phyloP scores from a whole-genome alignment of 768 basidiomycete genomes.

The Naganishia kalamii region DNA sequence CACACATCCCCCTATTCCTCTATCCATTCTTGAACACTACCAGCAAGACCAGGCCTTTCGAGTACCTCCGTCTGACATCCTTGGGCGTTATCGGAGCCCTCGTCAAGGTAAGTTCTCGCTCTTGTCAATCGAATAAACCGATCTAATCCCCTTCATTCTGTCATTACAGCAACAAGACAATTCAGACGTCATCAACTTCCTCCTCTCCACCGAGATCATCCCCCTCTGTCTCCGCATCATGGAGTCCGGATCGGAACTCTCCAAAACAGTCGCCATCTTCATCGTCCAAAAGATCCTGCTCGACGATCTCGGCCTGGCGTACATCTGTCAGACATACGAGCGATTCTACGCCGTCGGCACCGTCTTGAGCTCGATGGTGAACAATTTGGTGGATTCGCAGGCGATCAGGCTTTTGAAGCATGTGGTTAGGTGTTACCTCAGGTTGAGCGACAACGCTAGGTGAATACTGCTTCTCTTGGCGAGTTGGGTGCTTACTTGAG shows the following conservation, averaged over 20 bases:
- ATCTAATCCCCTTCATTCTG: neutral
- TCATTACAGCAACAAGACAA: slow-evolving; percentile 89
- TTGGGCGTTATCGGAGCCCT: slow-evolving; percentile 98
- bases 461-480: slow-evolving; percentile 46
- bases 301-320: slow-evolving; percentile 94
- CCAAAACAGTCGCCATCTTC: slow-evolving; percentile 98
- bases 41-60: slow-evolving; percentile 97
- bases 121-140: neutral
- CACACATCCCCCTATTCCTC: slow-evolving; percentile 88
- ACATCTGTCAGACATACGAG: slow-evolving; percentile 99
- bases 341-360: slow-evolving; percentile 98
- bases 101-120: slow-evolving; percentile 65
- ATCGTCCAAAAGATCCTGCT: slow-evolving; percentile 94
- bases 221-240: slow-evolving; percentile 98
- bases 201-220: slow-evolving; percentile 98
- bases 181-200: slow-evolving; percentile 95
- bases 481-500: neutral
- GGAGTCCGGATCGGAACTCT: slow-evolving; percentile 98
- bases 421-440: slow-evolving; percentile 92
- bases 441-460: slow-evolving; percentile 93
- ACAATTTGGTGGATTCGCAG: slow-evolving; percentile 93
- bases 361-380: slow-evolving; percentile 97
- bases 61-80: slow-evolving; percentile 96
- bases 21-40: slow-evolving; percentile 99
- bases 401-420: slow-evolving; percentile 94